Percentiles rank a stretch among this genome's conserved stretches.
These are phyloP conservation scores for Sophora flavescens DNA, from an alignment of 306 rosid species.

Conservation along the genomic window DNA sequence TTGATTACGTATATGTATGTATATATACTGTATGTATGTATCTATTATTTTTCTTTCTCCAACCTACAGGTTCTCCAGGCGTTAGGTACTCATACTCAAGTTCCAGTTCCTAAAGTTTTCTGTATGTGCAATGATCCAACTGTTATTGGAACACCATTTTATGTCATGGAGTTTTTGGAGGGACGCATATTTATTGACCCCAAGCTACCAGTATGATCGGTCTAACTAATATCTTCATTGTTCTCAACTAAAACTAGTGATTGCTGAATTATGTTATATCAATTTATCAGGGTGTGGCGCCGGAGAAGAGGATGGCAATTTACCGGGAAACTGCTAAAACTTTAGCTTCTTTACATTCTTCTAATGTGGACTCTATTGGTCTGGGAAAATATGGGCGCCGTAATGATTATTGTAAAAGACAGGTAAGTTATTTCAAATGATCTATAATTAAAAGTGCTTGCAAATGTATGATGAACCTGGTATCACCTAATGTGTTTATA, in stretches of 20 bases:
- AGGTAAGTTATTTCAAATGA: constrained; percentile 55
- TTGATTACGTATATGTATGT: background rate
- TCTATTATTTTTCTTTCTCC: background rate
- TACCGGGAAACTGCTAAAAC: constrained; percentile 70
- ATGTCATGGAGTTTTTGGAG: constrained; percentile 93
- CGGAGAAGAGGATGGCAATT: constrained; percentile 71
- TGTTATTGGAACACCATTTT: constrained; percentile 86
- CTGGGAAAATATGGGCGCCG: constrained; percentile 82
- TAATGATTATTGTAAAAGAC: constrained; percentile 84
- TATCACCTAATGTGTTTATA: background rate
- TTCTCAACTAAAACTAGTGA: constrained; percentile 19
- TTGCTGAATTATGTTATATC: constrained; percentile 24
- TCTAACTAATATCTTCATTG: constrained; percentile 3
- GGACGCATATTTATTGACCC: constrained; percentile 87
- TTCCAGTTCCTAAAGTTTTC: constrained; percentile 88
- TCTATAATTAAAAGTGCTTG: constrained; percentile 16
- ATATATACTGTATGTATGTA: background rate
- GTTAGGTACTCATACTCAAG: constrained; percentile 67
- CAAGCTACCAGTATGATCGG: constrained; percentile 72
- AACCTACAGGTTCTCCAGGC: constrained; percentile 80
- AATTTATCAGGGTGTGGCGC: constrained; percentile 68
- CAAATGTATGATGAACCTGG: constrained; percentile 1
- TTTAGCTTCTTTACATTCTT: constrained; percentile 82
- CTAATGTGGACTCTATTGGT: constrained; percentile 77
- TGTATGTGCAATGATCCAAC: constrained; percentile 84